A percentile compares a stretch with the other conserved stretches of the same genome.
Evolutionary conservation across 371 early-diverging fungal species (phyloP).

Genomic region (Fennellomyces sp.): DNA sequence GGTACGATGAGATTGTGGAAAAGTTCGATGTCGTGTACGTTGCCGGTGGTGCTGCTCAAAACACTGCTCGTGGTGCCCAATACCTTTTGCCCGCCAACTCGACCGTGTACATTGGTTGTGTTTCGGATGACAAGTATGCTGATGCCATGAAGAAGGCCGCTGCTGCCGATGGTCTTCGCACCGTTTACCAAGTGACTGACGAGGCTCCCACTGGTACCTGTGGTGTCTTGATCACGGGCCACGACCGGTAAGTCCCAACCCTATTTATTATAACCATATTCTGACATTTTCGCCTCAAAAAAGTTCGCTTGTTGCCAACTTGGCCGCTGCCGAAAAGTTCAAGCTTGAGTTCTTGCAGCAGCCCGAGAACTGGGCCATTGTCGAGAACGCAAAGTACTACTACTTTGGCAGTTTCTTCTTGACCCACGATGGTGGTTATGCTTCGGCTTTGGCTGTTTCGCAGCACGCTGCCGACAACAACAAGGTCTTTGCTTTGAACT

Average conservation of each 20-base stretch:
- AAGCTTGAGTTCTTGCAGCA: conserved; percentile 69
- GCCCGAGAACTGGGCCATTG: conserved; percentile 84
- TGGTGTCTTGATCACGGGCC: conserved; percentile 92
- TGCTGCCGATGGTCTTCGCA: conserved; percentile 80
- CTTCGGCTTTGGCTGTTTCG: conserved; percentile 79
- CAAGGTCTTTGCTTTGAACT: conserved; percentile 84
- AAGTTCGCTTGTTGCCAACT: conserved; percentile 87
- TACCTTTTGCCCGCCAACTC: conserved; percentile 85
- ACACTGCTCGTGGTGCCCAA: conserved; percentile 91
- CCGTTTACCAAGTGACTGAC: conserved; percentile 78
- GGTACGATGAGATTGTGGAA: conserved; percentile 79
- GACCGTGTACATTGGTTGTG: conserved; percentile 90
- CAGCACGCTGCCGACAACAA: conserved; percentile 81
- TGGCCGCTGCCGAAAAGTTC: conserved; percentile 93
- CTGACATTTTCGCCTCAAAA: neutral
- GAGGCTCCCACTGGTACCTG: conserved; percentile 90
- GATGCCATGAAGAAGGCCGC: conserved; percentile 78
- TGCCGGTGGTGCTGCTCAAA: conserved; percentile 97
- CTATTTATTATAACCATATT: too few relatives aligned
- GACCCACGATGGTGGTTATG: conserved; percentile 73
- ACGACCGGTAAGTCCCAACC: conserved; percentile 62
- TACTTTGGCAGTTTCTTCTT: conserved; percentile 95
- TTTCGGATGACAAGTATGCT: conserved; percentile 86
- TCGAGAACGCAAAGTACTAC: conserved; percentile 86
- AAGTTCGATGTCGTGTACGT: conserved; percentile 79